Evolutionary conservation across 2,329 filamentous ascomycete genomes (phyloP), one percentile per base, ranked within the genome.

Genomic region (Colletotrichum chlorophyti): DNA sequence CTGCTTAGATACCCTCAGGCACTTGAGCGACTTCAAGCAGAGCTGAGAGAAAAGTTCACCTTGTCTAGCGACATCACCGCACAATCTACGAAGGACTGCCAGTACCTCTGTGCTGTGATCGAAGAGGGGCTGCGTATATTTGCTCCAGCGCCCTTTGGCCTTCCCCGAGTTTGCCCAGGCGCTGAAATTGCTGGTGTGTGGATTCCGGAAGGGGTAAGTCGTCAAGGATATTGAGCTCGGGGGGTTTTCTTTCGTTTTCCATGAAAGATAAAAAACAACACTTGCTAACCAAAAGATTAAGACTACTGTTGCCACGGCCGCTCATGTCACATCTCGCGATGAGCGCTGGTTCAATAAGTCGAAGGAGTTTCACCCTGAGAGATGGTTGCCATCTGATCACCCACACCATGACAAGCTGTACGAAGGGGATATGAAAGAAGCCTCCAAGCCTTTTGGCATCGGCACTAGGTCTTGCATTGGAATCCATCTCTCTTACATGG

Each of bases 71-170:
- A 54, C 27, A 54, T 54, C 3, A 15, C 40, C 2, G 43, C 42
- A 3, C 42, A 54, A 17, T 32, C 42, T 2, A 54, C 52, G 4
- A 54, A 54, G 15, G 42, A 15, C 26, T 49, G 14, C 40, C n/a
- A 26, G 10, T 54, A 54, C 6, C 27, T 54, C 0, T 48, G 49
- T 6, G 26, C 52, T 9, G 52, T 41, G 0, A 49, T 54, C 11
- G 52, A 54, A 21, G 52, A 54, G 17, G 52, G 52, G 23, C 48
- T 54, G 52, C 52, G 52, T 6, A 27, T 54, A 8, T 54, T 54
- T 29, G 21, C 43, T 23, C 52, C 52, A 9, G 52, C 52, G 8
- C 34, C 43, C 1, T 54, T 54, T 6, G 43, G 52, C 10, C 23
- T 54, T 10, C 52, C 52, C 0, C 48, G 52, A n/a, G 43, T 54